A percentile compares a stretch with the other conserved stretches of the same genome.
These are phyloP conservation scores for Phtheirospermum japonicum DNA, from an alignment of 257 asterid species.

Conservation along the genomic window DNA sequence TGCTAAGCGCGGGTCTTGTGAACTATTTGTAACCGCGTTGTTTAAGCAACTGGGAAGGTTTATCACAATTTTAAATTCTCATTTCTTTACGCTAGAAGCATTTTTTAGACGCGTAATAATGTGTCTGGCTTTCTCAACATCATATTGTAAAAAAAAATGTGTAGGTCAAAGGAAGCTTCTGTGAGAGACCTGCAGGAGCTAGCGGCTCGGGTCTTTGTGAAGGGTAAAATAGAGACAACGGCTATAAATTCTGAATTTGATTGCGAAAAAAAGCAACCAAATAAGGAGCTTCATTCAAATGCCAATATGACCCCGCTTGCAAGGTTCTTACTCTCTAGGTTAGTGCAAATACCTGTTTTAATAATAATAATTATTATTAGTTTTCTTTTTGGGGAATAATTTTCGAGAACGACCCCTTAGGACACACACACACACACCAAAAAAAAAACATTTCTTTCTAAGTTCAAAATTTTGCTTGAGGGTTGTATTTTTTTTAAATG, in stretches of 20 bases:
- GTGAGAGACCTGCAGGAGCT: conserved; percentile 81
- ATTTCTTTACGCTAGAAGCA: neutral
- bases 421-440: no score
- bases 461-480: no score
- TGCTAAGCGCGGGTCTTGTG: conserved; percentile 70
- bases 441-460: no score
- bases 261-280: conserved; percentile 68
- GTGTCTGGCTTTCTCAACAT: conserved; percentile 17
- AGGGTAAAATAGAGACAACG: conserved; percentile 58
- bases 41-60: conserved; percentile 86
- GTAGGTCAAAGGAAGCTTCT: conserved; percentile 83
- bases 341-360: conserved; percentile 26
- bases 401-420: neutral
- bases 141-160: neutral
- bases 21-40: conserved; percentile 64
- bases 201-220: conserved; percentile 56
- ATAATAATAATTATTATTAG: neutral
- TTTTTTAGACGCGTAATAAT: neutral
- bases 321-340: conserved; percentile 99
- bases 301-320: conserved; percentile 94
- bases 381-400: neutral
- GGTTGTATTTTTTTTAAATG: no score
- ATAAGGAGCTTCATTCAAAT: conserved; percentile 64
- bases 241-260: conserved; percentile 51
- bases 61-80: conserved; percentile 20